Evolutionary conservation across 2,329 filamentous ascomycete genomes (phyloP).

Genomic region (Aspergillus sergii): DNA sequence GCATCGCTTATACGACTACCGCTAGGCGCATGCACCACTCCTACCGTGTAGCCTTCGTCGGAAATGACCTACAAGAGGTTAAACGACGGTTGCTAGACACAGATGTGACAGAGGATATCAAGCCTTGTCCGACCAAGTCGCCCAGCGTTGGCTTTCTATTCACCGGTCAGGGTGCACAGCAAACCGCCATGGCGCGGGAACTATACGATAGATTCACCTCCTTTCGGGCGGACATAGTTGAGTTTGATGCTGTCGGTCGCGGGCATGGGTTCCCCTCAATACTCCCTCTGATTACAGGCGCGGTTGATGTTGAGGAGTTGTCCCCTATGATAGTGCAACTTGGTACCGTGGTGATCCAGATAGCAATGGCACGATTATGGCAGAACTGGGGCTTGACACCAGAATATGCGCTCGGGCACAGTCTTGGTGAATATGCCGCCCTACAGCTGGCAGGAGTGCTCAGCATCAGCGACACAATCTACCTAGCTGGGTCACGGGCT

Average conservation of each 20-base stretch:
- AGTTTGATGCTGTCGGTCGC: constrained; percentile 32
- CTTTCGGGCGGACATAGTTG: background rate
- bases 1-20: constrained; percentile 69
- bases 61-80: constrained; percentile 17
- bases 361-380: constrained; percentile 40
- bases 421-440: constrained; percentile 46
- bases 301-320: constrained; percentile 29
- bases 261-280: constrained; percentile 39
- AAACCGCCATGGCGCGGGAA: constrained; percentile 37
- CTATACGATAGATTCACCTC: background rate
- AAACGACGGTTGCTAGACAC: background rate
- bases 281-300: constrained; percentile 34
- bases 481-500: constrained; percentile 42
- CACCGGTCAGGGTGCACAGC: constrained; percentile 44
- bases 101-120: background rate
- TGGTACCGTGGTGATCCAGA: constrained; percentile 39
- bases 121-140: background rate
- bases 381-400: constrained; percentile 34
- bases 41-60: constrained; percentile 29
- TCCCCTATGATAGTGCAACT: constrained; percentile 37
- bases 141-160: constrained; percentile 38
- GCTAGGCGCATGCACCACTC: constrained; percentile 54
- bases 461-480: constrained; percentile 41
- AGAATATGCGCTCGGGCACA: constrained; percentile 44
- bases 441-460: constrained; percentile 42